phyloP scores from a whole-genome alignment of 164 flowering plant species.

The Taxillus chinensis region DNA sequence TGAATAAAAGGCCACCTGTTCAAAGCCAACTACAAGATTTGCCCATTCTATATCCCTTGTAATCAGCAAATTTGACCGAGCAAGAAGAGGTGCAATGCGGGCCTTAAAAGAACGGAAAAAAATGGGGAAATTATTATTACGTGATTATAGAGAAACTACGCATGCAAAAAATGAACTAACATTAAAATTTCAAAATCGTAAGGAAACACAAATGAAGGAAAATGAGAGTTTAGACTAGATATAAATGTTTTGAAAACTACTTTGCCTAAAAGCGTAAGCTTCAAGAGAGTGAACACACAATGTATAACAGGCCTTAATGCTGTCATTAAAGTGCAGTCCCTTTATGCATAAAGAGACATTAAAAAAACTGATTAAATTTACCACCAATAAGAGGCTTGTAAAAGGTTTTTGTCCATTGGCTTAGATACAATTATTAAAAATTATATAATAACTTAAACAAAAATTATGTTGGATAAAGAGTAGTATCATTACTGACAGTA shows the following conservation, averaged over 20 bases:
- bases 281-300: too few relatives aligned
- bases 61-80: conserved; percentile 81
- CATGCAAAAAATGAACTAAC: not conserved
- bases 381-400: too few relatives aligned
- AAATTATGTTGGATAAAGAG: too few relatives aligned
- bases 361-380: too few relatives aligned
- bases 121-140: not conserved
- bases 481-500: too few relatives aligned
- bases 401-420: too few relatives aligned
- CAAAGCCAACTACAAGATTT: conserved; percentile 84
- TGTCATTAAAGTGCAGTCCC: too few relatives aligned
- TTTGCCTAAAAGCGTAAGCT: not conserved
- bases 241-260: not conserved
- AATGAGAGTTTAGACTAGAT: not conserved
- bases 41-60: conserved; percentile 98
- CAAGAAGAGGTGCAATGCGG: conserved; percentile 74
- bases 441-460: too few relatives aligned
- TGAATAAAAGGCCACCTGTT: conserved; percentile 51
- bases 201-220: not conserved
- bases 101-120: conserved; percentile 27
- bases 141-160: not conserved
- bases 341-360: too few relatives aligned
- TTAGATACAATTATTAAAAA: too few relatives aligned
- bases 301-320: too few relatives aligned
- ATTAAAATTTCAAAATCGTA: not conserved